phyloP scores from a whole-genome alignment of 73 alveolate genomes.

The Durusdinium trenchii region DNA sequence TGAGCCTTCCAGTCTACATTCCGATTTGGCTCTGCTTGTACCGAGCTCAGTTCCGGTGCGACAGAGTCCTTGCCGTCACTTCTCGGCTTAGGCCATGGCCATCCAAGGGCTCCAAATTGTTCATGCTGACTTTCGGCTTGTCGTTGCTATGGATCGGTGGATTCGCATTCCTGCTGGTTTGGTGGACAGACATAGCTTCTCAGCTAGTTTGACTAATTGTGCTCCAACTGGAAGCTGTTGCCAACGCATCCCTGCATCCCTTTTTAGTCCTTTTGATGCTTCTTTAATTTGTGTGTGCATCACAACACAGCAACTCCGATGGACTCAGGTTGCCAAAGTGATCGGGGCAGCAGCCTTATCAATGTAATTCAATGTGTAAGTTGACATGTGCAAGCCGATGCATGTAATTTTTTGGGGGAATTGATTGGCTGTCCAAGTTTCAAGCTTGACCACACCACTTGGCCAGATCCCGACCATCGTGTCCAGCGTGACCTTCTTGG shows the following conservation, averaged over 20 bases:
- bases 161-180: slow-evolving; percentile 74
- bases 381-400: neutral
- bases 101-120: slow-evolving; percentile 36
- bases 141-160: slow-evolving; percentile 72
- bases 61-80: neutral
- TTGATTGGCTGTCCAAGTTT: neutral
- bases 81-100: slow-evolving; percentile 58
- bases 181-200: slow-evolving; percentile 72
- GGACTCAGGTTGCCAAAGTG: slow-evolving; percentile 49
- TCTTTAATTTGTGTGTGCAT: neutral
- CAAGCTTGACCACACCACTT: neutral
- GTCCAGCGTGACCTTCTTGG: slow-evolving; percentile 86
- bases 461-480: slow-evolving; percentile 75
- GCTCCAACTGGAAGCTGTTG: neutral
- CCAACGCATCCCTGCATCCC: neutral
- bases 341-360: slow-evolving; percentile 46
- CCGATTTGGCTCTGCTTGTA: neutral
- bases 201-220: neutral
- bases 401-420: neutral
- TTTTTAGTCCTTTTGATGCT: neutral
- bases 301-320: no score
- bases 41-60: neutral
- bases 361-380: neutral
- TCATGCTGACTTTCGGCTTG: slow-evolving; percentile 41
- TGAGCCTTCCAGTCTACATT: slow-evolving; percentile 57